Conservation (phyloP, 1,284 basidiomycete species). For the Trichosporon coremiiforme region DNA sequence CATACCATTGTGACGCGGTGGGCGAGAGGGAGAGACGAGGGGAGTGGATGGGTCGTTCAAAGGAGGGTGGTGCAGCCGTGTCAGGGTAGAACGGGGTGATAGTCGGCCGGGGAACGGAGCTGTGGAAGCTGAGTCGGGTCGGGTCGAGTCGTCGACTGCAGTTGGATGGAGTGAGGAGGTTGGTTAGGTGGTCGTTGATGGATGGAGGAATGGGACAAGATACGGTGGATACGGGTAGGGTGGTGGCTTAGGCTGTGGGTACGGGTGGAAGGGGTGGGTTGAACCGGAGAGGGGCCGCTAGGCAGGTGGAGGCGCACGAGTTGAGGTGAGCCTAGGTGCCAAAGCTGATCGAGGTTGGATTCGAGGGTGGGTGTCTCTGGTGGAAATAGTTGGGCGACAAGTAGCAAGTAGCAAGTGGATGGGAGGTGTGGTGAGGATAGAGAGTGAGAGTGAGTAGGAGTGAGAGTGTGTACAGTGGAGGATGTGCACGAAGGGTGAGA, state of each 20-base stretch:
- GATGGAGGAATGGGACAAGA: constrained; percentile 5
- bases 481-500: too few relatives aligned
- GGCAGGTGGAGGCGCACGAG: constrained; percentile 1
- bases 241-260: background rate
- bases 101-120: background rate
- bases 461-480: too few relatives aligned
- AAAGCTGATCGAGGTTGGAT: background rate
- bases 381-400: background rate
- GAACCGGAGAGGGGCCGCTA: background rate
- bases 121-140: background rate
- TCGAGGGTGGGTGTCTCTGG: background rate
- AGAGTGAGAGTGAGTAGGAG: too few relatives aligned
- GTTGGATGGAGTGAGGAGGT: background rate
- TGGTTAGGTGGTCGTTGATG: background rate
- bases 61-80: background rate
- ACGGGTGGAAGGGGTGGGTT: constrained; percentile 10
- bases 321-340: background rate
- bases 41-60: constrained; percentile 7
- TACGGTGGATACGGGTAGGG: background rate
- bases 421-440: background rate
- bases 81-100: too few relatives aligned
- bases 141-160: background rate
- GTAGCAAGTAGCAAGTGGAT: background rate
- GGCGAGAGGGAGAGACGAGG: background rate
- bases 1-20: constrained; percentile 16